A percentile compares a stretch with the other conserved stretches of the same genome.
phyloP scores from a whole-genome alignment of 2,329 filamentous ascomycete species.

The Coniochaeta sp. region DNA sequence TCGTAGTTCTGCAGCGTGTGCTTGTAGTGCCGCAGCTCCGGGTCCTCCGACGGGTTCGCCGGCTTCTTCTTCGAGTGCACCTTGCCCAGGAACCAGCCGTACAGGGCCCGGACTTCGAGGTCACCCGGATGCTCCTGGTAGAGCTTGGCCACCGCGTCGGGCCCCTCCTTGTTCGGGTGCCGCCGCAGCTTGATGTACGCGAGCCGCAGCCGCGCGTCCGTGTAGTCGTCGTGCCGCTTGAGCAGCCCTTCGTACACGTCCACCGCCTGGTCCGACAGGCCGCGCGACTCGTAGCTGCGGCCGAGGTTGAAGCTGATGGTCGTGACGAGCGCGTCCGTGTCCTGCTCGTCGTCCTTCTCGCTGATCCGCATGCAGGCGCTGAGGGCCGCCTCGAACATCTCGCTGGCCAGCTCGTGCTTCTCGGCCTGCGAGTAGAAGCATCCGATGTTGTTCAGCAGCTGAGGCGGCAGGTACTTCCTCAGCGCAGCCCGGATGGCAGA shows the following conservation, averaged over 20 bases:
- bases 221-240: conserved; percentile 82
- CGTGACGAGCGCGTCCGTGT: conserved; percentile 86
- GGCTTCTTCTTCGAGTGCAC: conserved; percentile 71
- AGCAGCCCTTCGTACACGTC: conserved; percentile 84
- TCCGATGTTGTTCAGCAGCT: conserved; percentile 93
- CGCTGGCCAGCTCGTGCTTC: conserved; percentile 70
- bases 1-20: conserved; percentile 90
- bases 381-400: conserved; percentile 87
- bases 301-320: conserved; percentile 97
- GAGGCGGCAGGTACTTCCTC: conserved; percentile 75
- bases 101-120: conserved; percentile 84
- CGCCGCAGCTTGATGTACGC: conserved; percentile 84
- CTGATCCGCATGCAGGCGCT: conserved; percentile 80
- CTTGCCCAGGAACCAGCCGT: conserved; percentile 92
- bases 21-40: conserved; percentile 91
- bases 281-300: conserved; percentile 82
- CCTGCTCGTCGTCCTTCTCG: conserved; percentile 63
- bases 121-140: conserved; percentile 80
- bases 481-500: conserved; percentile 52
- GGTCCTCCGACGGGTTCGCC: conserved; percentile 76
- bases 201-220: conserved; percentile 79
- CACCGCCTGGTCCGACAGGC: conserved; percentile 73
- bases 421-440: conserved; percentile 91
- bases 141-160: conserved; percentile 76
- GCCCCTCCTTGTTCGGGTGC: conserved; percentile 77